Evolutionary conservation across 164 flowering plant genomes (phyloP).

Genomic region (Litsea cubeba): DNA sequence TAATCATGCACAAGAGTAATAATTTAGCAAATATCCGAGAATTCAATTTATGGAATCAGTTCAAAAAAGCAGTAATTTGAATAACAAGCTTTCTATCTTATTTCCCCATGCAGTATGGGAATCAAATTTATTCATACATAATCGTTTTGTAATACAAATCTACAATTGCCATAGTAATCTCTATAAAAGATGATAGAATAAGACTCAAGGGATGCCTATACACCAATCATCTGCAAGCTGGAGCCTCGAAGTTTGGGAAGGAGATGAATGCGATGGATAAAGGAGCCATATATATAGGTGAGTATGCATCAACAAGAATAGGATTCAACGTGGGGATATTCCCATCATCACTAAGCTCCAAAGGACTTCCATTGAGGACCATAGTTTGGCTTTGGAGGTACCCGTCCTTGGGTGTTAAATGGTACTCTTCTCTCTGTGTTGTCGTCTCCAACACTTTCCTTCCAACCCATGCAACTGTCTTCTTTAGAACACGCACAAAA

Average conservation of each 20-base stretch:
- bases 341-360: constrained; percentile 49
- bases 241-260: constrained; percentile 56
- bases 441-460: constrained; percentile 36
- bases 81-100: no score
- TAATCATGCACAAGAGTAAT: no score
- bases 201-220: not conserved
- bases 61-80: no score
- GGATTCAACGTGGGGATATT: constrained; percentile 58
- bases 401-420: constrained; percentile 65
- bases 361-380: constrained; percentile 61
- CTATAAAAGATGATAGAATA: no score
- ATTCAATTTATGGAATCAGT: no score
- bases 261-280: constrained; percentile 66
- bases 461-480: constrained; percentile 60
- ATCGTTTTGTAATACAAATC: no score
- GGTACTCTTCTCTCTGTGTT: constrained; percentile 31
- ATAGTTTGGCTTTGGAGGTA: constrained; percentile 59
- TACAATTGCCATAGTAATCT: no score
- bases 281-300: constrained; percentile 49
- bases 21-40: no score
- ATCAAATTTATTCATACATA: no score
- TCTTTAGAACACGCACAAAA: constrained; percentile 38
- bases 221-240: constrained; percentile 44
- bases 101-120: no score
- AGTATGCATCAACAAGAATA: constrained; percentile 21